Base-by-base conservation (phyloP, 2,329 filamentous ascomycete genomes). In the Simplicillium aogashimaense region DNA sequence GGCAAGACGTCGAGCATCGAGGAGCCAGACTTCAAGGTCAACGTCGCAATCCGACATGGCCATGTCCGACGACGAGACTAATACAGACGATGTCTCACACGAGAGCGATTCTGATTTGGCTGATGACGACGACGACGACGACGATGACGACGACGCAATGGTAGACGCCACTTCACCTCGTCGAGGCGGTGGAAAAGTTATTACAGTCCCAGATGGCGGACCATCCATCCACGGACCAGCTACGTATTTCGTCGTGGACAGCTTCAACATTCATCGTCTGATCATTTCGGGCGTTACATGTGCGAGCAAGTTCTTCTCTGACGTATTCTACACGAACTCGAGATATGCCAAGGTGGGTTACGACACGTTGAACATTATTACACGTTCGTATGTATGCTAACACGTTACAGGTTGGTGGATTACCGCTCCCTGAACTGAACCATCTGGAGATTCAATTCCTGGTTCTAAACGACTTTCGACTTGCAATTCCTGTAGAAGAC, bases 291-390 rank as follows among this genome's bases (percentile, higher is more conserved):
- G 90, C 29, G 92, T 98, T 35, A 98, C 92, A 3, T 97, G 92
- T 62, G 89, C 92, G 5, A 97, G 90, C 76, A 98, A 98, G 63
- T 98, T 97, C 72, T 98, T 98, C 64, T 97, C 90, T 5, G 78
- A 98, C 64, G 90, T 97, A 32, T 98, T 98, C 54, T 98, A 97
- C 59, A 98, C 92, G 9, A 98, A 98, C 63, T 97, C 92, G 41
- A 78, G 92, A 79, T 98, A 98, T 60, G 92, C 92, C 44, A 98
- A 97, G 84, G 92, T 95, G 9, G n/a, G n/a, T n/a, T n/a, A n/a
- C n/a, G n/a, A n/a, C n/a, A 72, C 47, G 71, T 65, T 42, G 29
- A 20, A n/a, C 16, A 2, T 33, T 25, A 25, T 25, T 9, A 29
- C 18, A 17, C 15, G 42, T 41, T 31, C 16, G 38, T 28, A 25